These are phyloP conservation scores for Sistotremastrum suecicum DNA, from an alignment of 768 basidiomycete genomes.

Conservation along the genomic window DNA sequence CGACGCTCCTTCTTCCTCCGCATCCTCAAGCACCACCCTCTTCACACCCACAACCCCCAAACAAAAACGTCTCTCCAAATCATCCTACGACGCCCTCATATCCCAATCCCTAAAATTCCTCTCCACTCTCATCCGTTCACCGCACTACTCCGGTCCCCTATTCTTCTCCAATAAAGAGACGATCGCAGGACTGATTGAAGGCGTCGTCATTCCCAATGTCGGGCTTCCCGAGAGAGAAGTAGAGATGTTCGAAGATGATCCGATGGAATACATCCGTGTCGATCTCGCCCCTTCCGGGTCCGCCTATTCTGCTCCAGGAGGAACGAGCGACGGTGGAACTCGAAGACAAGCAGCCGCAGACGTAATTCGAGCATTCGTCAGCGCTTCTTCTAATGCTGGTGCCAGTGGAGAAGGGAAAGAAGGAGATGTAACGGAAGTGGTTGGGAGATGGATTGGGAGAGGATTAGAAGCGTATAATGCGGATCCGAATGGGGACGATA, in stretches of 20 bases:
- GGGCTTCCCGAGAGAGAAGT: slow-evolving; percentile 63
- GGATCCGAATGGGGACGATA: too few species aligned
- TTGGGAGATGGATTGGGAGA: slow-evolving; percentile 67
- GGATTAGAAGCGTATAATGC: slow-evolving; percentile 58
- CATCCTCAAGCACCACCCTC: too few species aligned
- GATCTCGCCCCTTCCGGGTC: slow-evolving; percentile 51
- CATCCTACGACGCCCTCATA: slow-evolving; percentile 43
- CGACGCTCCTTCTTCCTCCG: slow-evolving; percentile 6
- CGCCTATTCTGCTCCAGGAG: slow-evolving; percentile 22
- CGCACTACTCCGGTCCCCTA: slow-evolving; percentile 54
- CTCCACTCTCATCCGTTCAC: slow-evolving; percentile 82
- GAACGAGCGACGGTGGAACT: slow-evolving; percentile 58
- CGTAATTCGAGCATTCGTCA: slow-evolving; percentile 83
- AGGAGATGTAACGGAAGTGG: slow-evolving; percentile 73
- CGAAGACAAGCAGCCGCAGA: slow-evolving; percentile 89
- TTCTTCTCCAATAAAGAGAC: slow-evolving; percentile 71
- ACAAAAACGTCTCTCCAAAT: not conserved
- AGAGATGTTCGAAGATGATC: slow-evolving; percentile 96
- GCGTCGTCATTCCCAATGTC: slow-evolving; percentile 91
- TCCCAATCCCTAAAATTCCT: slow-evolving; percentile 85
- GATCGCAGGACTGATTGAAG: slow-evolving; percentile 70
- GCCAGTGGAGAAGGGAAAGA: slow-evolving; percentile 40
- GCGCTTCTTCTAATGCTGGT: slow-evolving; percentile 17
- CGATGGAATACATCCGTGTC: slow-evolving; percentile 84
- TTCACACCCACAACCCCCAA: not conserved